Conservation (phyloP, 2,329 filamentous ascomycete species). For the Zasmidium citrigriseum region DNA sequence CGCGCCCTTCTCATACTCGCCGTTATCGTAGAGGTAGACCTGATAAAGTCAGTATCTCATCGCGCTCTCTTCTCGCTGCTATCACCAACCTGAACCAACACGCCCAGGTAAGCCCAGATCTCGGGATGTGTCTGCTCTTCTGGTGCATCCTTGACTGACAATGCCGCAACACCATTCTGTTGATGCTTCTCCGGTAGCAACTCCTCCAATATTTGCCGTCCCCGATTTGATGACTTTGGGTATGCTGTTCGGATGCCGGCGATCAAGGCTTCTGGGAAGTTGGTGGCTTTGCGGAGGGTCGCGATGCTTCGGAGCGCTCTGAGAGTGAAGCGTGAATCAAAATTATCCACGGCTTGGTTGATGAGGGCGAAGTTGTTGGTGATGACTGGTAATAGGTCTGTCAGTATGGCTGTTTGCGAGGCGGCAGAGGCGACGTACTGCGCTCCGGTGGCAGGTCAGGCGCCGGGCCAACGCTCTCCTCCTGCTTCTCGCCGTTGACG, state of each 20-base stretch:
- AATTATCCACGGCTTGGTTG: constrained; percentile 87
- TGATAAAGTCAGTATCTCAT: constrained; percentile 52
- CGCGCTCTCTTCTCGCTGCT: neutral
- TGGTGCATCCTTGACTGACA: constrained; percentile 12
- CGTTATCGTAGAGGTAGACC: constrained; percentile 85
- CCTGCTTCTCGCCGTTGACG: constrained; percentile 42
- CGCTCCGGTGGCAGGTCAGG: constrained; percentile 34
- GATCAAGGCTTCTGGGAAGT: constrained; percentile 35
- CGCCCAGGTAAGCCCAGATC: constrained; percentile 40
- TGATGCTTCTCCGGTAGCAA: constrained; percentile 29
- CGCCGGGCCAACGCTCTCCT: constrained; percentile 41
- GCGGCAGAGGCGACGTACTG: constrained; percentile 30
- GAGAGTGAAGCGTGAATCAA: constrained; percentile 93
- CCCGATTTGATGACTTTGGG: constrained; percentile 31
- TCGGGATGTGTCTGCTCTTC: constrained; percentile 37
- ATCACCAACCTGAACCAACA: constrained; percentile 36
- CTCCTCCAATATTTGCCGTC: constrained; percentile 34
- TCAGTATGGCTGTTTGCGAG: constrained; percentile 20
- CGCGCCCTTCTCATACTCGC: constrained; percentile 76
- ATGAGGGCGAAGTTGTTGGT: constrained; percentile 90
- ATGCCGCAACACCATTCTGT: constrained; percentile 17
- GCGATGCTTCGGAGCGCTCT: constrained; percentile 94
- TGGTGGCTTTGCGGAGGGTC: constrained; percentile 79
- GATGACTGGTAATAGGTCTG: constrained; percentile 66
- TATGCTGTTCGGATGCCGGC: constrained; percentile 36